Evolutionary conservation across 1,284 basidiomycete species (phyloP), one percentile per base, ranked within the genome.

Genomic region (Irpex sp.): DNA sequence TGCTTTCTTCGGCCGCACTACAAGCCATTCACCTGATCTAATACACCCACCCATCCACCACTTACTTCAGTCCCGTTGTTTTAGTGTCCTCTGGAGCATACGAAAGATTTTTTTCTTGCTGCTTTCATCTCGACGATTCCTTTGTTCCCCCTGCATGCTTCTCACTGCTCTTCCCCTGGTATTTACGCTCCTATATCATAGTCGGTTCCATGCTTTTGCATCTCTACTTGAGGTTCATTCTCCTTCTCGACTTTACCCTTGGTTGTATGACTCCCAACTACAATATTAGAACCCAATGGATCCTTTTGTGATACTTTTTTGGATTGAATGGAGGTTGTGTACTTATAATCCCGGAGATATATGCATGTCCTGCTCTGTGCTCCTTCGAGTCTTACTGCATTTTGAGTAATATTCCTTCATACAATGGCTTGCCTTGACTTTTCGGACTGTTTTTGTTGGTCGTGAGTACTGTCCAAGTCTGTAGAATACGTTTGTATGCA

Each of bases 31-130:
- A 43, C 15, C 15, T 60, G 57, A 62, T 21, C 61, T 62, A 65
- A 64, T 65, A 46, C 57, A 57, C 60, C 65, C 53, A 35, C 53
- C 39, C 26, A 55, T 26, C 19, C 31, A 35, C n/a, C 53, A 50
- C 64, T 65, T 68, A 62, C 61, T 65, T 53, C 59, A 58, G 56
- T 21, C 33, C 43, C 62, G 55, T 60, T 58, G 55, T 55, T 61
- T 66, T 66, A 64, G 65, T 66, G 61, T 65, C 70, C 67, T 58
- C 67, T 71, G 69, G 73, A 65, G 72, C 61, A 72, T 73, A 73
- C 65, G 70, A 63, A 68, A 68, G 68, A 59, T 54, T 39, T 68
- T 46, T 57, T 59, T 59, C 26, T 36, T 54, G 59, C 36, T 66
- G 61, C 43, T 36, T 50, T 50, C 60, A 51, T 64, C 60, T 65